Conservation (phyloP, 257 asterid genomes). For the Scutellaria galericulata region DNA sequence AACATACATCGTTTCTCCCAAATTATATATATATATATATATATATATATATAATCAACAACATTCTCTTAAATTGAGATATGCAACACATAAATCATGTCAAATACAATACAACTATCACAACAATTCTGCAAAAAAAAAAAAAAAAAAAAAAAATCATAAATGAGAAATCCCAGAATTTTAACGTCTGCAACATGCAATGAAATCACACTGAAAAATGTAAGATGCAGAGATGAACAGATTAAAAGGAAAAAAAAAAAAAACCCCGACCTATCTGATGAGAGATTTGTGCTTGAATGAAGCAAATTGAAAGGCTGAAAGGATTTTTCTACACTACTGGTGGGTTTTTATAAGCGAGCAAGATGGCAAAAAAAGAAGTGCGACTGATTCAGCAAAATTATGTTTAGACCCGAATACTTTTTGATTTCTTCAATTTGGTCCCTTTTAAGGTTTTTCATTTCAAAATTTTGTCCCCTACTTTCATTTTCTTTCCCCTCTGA, state of each 20-base stretch:
- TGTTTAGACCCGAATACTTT: conserved; percentile 8
- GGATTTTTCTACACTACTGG: not conserved
- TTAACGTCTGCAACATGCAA: conserved; percentile 34
- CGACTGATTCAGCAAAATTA: conserved; percentile 26
- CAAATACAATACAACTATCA: conserved; percentile 1
- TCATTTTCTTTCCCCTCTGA: no score
- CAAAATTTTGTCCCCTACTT: not conserved
- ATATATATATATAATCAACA: no score
- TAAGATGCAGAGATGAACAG: conserved; percentile 10
- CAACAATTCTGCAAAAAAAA: not conserved
- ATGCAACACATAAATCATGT: no score
- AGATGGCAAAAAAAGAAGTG: conserved; percentile 22
- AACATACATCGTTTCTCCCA: not conserved
- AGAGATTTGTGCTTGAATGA: conserved; percentile 43
- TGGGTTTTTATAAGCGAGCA: conserved; percentile 27
- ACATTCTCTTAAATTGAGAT: no score
- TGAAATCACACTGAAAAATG: conserved; percentile 10
- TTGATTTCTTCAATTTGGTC: conserved; percentile 8
- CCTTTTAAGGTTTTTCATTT: not conserved
- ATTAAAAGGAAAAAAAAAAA: not conserved
- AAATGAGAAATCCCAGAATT: not conserved
- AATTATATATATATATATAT: no score
- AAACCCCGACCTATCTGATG: conserved; percentile 37
- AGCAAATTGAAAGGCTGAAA: conserved; percentile 43
- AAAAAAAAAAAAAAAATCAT: not conserved